Evolutionary conservation across 345 rosid genomes (phyloP), one percentile per base, ranked within the genome.

Genomic region (Bruguiera gymnorhiza): DNA sequence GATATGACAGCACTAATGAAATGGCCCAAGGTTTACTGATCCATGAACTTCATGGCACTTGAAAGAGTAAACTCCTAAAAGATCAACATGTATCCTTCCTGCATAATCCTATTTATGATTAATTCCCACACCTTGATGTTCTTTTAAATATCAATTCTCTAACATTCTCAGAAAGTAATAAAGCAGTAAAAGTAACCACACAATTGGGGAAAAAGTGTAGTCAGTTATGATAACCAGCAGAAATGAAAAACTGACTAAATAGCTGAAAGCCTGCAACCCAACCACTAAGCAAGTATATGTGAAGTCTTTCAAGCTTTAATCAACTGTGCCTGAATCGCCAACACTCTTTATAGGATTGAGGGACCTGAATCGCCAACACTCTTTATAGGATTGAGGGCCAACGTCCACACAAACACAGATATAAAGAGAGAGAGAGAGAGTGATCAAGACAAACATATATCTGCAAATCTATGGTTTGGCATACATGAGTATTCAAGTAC

Each of bases 401-500:
- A 18, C 36, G 36, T 36, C 52, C 53, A 67, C 56, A 67, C 36
- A 37, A 24, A 29, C 34, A 52, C 24, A 60, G 70, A 67, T 51
- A 56, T 43, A 75, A 43, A 32, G 63, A 69, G 56, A 36, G 69
- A 65, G 60, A 26, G 27, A 66, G 46, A 37, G 48, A 60, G 46
- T 72, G 30, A 56, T 32, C 19, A 36, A 65, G 32, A 65, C 8
- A 19, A 7, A 51, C 18, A 11, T 11, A 56, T 24, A 70, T 62
- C 52, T 75, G 73, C 75, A 78, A 60, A 69, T 70, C 67, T 70
- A 61, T 55, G 66, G 66, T 55, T 81, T 65, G 72, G 62, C 76
- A 78, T 70, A 76, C 58, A 73, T 73, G 68, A 69, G 76, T 67
- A 74, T 68, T 66, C 43, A 60, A 73, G 66, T 73, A 72, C 69